Percentiles rank a stretch among this genome's conserved stretches.
Evolutionary conservation across 805 yeast species (phyloP).

Genomic region (Kodamaea sagamina): DNA sequence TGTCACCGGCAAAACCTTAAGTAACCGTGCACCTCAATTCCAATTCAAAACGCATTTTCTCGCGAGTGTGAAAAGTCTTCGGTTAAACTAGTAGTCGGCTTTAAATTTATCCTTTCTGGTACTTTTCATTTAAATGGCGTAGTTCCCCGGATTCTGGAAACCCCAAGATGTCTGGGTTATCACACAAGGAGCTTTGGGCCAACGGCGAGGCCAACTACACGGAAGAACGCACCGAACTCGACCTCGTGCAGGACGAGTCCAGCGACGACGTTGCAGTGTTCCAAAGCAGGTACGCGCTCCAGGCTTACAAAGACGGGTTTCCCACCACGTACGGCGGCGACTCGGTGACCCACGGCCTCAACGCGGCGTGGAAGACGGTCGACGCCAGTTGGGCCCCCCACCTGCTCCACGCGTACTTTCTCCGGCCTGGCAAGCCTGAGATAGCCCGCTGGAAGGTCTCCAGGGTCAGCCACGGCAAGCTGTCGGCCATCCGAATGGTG

Average conservation of each 20-base stretch:
- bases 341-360: constrained; percentile 24
- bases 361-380: constrained; percentile 31
- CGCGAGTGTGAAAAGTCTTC: too few relatives aligned
- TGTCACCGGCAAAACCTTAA: too few relatives aligned
- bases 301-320: constrained; percentile 20
- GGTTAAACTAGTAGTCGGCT: too few relatives aligned
- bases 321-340: constrained; percentile 34
- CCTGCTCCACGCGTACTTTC: constrained; percentile 28
- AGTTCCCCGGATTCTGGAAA: too few relatives aligned
- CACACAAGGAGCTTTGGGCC: not conserved
- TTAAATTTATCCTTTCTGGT: too few relatives aligned
- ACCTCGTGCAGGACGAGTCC: not conserved
- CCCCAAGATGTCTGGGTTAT: not conserved
- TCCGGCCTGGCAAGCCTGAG: constrained; percentile 26
- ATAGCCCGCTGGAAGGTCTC: constrained; percentile 28
- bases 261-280: constrained; percentile 3
- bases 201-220: not conserved
- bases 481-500: constrained; percentile 25
- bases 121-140: too few relatives aligned
- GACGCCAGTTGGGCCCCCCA: constrained; percentile 25
- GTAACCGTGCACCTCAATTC: too few relatives aligned
- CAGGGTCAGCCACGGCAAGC: constrained; percentile 23
- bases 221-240: not conserved
- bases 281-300: constrained; percentile 26
- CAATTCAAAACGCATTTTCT: too few relatives aligned